These are phyloP conservation scores for Alternaria novae-zelandiae DNA, from an alignment of 2,329 filamentous ascomycete species.

Conservation along the genomic window DNA sequence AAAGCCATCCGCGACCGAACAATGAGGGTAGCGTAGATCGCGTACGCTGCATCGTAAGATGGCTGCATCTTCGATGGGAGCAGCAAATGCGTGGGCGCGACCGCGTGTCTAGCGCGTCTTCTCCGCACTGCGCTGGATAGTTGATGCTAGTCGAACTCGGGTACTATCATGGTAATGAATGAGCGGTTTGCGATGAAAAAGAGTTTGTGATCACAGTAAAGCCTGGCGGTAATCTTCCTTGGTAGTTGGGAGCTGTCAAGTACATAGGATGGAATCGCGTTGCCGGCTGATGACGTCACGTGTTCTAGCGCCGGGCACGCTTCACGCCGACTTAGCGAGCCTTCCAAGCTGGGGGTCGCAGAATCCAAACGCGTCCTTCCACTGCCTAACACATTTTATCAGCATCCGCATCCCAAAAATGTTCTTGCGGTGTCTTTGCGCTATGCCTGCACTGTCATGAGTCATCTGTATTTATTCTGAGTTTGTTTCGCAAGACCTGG, in stretches of 20 bases:
- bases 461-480: background rate
- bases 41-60: background rate
- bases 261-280: background rate
- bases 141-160: background rate
- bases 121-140: background rate
- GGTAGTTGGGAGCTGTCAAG: background rate
- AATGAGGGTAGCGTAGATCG: background rate
- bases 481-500: background rate
- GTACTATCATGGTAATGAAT: background rate
- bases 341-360: background rate
- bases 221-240: background rate
- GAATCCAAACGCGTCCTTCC: background rate
- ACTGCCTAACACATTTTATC: background rate
- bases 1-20: background rate
- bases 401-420: background rate
- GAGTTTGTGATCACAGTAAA: background rate
- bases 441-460: background rate
- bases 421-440: background rate
- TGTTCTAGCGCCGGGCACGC: background rate
- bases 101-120: background rate
- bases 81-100: background rate
- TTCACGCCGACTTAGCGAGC: no score
- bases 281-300: background rate
- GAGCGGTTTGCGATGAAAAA: background rate
- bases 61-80: background rate